A percentile compares a stretch with the other conserved stretches of the same genome.
These are phyloP conservation scores for Shiraia sp. DNA, from an alignment of 2,329 filamentous ascomycete genomes.

Conservation along the genomic window DNA sequence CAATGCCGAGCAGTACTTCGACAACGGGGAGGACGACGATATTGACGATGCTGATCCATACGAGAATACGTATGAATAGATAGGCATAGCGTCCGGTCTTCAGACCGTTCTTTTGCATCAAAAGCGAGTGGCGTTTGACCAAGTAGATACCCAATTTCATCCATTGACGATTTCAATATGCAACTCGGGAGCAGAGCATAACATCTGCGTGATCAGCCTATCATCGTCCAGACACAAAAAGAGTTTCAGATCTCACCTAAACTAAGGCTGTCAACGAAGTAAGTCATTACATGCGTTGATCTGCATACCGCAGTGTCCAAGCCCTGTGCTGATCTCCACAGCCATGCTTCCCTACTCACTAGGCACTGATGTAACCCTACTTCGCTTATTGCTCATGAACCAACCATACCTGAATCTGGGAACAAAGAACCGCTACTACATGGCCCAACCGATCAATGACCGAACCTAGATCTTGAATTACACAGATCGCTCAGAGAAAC, in stretches of 20 bases:
- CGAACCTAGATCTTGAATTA: too few relatives aligned
- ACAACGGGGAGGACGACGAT: constrained; percentile 56
- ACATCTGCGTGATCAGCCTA: too few relatives aligned
- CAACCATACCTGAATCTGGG: not conserved
- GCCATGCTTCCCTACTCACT: not conserved
- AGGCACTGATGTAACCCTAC: not conserved
- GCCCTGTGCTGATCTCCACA: not conserved
- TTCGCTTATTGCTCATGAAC: not conserved
- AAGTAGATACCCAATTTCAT: constrained; percentile 22
- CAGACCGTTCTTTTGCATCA: constrained; percentile 1
- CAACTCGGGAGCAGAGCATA: too few relatives aligned
- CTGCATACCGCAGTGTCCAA: not conserved
- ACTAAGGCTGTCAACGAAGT: too few relatives aligned
- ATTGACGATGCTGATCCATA: constrained; percentile 43
- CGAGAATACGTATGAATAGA: constrained; percentile 41
- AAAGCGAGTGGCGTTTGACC: constrained; percentile 15
- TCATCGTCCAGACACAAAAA: too few relatives aligned
- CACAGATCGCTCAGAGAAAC: too few relatives aligned
- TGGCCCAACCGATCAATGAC: too few relatives aligned
- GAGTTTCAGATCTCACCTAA: too few relatives aligned
- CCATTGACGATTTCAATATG: constrained; percentile 1
- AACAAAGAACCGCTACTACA: too few relatives aligned
- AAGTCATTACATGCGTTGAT: too few relatives aligned
- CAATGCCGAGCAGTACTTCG: constrained; percentile 62
- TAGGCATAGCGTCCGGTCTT: constrained; percentile 4